Evolutionary conservation across 2,329 filamentous ascomycete genomes (phyloP), one percentile per base, ranked within the genome.

Genomic region (Alternaria consortialis): DNA sequence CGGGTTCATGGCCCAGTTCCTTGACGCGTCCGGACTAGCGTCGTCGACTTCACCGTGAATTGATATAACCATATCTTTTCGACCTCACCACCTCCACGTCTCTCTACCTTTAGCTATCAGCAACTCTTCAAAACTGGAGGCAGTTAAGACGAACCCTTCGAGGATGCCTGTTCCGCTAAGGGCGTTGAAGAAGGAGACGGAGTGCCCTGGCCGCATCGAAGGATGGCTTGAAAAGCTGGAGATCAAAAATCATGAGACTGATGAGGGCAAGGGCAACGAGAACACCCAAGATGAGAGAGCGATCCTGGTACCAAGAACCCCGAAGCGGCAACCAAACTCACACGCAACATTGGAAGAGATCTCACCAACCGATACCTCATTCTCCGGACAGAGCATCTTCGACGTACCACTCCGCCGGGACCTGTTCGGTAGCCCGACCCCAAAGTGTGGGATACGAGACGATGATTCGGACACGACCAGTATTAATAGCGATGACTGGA

Each of bases 331-430:
- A 25, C 4, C 13, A 23, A 34, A 25, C 20, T 2, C 20, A 34
- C 20, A 8, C 25, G 11, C 13, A 7, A 25, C 11, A 27, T 5
- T 6, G 11, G 56, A 66, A 1, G 60, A 67, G 4, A 11, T 62
- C 2, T 76, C 72, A 25, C 73, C 72, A 7, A 75, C 72, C 2
- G 60, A 73, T 17, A 73, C 72, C 1, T 60, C 53, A 3, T 75
- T 74, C 53, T 73, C 71, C 0, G 44, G 51, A 7, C 13, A 53
- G n/a, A 64, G 56, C 23, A 51, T 76, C 40, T 76, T 75, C 63
- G 70, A 73, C 42, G 48, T 43, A 2, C 65, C 62, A 2, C 15
- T 32, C 48, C 29, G n/a, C n/a, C 48, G 44, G 13, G 31, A 15
- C 7, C 34, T 8, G 11, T 39, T 9, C 12, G 15, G 20, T 11